phyloP scores from a whole-genome alignment of 2,329 filamentous ascomycete species.

The Colletotrichum spaethianum region DNA sequence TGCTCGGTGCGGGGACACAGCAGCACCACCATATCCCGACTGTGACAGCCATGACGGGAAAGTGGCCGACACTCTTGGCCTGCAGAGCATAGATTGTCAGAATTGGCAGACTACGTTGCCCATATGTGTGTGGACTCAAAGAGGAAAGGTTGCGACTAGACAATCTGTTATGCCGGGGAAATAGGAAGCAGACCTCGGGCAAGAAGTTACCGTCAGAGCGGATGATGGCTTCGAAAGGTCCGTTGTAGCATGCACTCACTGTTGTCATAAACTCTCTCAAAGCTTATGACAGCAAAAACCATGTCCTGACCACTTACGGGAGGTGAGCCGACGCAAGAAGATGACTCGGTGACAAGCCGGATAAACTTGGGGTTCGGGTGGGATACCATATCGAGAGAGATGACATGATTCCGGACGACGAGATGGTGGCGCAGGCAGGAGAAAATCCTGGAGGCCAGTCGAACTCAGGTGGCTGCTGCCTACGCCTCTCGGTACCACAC shows the following conservation, averaged over 20 bases:
- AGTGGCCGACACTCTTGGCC: not conserved
- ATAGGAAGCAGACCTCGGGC: not conserved
- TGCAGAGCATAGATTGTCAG: not conserved
- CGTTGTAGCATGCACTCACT: no score
- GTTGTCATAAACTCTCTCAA: not conserved
- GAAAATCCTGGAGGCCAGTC: not conserved
- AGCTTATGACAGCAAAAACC: constrained; percentile 1
- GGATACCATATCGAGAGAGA: constrained; percentile 1
- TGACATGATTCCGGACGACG: constrained; percentile 2
- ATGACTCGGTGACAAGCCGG: not conserved
- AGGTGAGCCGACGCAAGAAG: constrained; percentile 4
- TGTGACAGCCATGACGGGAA: not conserved
- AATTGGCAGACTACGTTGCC: not conserved
- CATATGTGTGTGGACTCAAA: not conserved
- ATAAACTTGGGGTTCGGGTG: not conserved
- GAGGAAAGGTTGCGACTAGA: not conserved
- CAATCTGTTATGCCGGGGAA: not conserved
- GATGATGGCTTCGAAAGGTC: not conserved
- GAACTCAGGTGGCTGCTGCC: constrained; percentile 17
- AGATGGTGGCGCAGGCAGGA: not conserved
- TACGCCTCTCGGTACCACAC: constrained; percentile 10
- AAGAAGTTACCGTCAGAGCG: not conserved
- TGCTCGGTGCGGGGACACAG: constrained; percentile 9
- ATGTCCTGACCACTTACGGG: not conserved
- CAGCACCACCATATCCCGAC: constrained; percentile 4